Percentiles rank a stretch among this genome's conserved stretches.
Conservation (phyloP, 1,139 yeast species). For the Eremothecium gossypii region DNA sequence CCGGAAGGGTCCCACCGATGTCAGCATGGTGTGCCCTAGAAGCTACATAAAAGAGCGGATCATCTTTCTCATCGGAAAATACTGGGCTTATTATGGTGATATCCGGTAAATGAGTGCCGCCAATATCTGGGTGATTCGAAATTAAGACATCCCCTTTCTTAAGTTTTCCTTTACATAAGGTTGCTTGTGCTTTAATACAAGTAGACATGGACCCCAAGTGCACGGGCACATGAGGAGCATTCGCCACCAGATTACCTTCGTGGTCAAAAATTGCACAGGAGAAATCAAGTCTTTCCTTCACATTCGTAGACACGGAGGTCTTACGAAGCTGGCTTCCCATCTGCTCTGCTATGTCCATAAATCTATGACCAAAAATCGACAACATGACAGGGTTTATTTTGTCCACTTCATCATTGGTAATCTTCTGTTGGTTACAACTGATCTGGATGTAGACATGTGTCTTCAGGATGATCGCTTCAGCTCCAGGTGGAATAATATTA, state of each 20-base stretch:
- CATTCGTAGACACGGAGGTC: conserved; percentile 78
- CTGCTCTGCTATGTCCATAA: conserved; percentile 84
- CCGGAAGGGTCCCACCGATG: conserved; percentile 41
- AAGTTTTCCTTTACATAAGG: conserved; percentile 50
- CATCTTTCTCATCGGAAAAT: conserved; percentile 30
- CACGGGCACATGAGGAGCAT: conserved; percentile 84
- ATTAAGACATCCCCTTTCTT: conserved; percentile 67
- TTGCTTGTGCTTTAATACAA: conserved; percentile 62
- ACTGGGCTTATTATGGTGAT: conserved; percentile 61
- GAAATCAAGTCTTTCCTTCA: conserved; percentile 74
- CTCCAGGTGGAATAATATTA: conserved; percentile 63
- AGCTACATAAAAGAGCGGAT: conserved; percentile 37
- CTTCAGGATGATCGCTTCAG: conserved; percentile 53
- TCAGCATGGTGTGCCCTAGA: conserved; percentile 48
- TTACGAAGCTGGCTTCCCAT: conserved; percentile 78
- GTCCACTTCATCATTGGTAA: conserved; percentile 32
- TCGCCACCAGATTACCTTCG: conserved; percentile 70
- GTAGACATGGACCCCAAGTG: conserved; percentile 84
- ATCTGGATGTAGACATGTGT: conserved; percentile 48
- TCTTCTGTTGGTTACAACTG: conserved; percentile 26
- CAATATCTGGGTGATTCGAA: conserved; percentile 71
- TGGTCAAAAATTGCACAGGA: conserved; percentile 76
- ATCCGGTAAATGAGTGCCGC: conserved; percentile 80
- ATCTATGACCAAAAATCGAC: conserved; percentile 74
- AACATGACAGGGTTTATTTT: conserved; percentile 59